These are phyloP conservation scores for Luzula sylvatica DNA, from an alignment of 176 grass and related monocot genomes.

Conservation along the genomic window DNA sequence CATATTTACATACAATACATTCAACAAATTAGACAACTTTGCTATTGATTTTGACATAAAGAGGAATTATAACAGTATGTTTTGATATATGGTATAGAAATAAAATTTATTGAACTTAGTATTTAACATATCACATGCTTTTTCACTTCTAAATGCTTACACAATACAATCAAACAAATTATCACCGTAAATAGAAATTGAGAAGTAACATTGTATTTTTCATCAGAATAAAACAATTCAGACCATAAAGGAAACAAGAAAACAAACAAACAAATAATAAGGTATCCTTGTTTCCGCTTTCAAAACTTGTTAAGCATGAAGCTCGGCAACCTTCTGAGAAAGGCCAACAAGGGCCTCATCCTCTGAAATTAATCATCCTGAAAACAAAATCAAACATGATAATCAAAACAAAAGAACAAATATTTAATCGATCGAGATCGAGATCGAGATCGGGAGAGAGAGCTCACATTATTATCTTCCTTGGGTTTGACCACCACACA, in stretches of 20 bases:
- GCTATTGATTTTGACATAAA: too few relatives aligned
- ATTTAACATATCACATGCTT: conserved; percentile 11
- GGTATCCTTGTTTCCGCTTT: conserved; percentile 5
- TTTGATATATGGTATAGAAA: too few relatives aligned
- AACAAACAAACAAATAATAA: background rate
- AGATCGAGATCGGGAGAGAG: too few relatives aligned
- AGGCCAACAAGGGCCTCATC: conserved; percentile 5
- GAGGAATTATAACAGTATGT: too few relatives aligned
- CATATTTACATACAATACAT: too few relatives aligned
- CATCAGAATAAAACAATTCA: conserved; percentile 11
- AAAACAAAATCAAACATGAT: background rate
- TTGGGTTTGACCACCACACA: conserved; percentile 54
- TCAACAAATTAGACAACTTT: too few relatives aligned
- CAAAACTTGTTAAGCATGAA: conserved; percentile 4
- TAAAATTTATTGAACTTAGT: too few relatives aligned
- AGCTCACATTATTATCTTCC: conserved; percentile 57
- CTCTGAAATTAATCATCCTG: conserved; percentile 6
- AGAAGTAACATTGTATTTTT: background rate
- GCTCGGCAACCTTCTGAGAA: conserved; percentile 12
- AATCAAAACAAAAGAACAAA: background rate
- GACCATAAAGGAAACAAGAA: conserved; percentile 4
- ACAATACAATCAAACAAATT: conserved; percentile 10
- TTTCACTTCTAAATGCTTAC: conserved; percentile 4
- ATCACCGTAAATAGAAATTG: too few relatives aligned
- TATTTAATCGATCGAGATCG: too few relatives aligned